A percentile compares a stretch with the other conserved stretches of the same genome.
These are phyloP conservation scores for Eucalyptus curtisii DNA, from an alignment of 345 rosid genomes.

Conservation along the genomic window DNA sequence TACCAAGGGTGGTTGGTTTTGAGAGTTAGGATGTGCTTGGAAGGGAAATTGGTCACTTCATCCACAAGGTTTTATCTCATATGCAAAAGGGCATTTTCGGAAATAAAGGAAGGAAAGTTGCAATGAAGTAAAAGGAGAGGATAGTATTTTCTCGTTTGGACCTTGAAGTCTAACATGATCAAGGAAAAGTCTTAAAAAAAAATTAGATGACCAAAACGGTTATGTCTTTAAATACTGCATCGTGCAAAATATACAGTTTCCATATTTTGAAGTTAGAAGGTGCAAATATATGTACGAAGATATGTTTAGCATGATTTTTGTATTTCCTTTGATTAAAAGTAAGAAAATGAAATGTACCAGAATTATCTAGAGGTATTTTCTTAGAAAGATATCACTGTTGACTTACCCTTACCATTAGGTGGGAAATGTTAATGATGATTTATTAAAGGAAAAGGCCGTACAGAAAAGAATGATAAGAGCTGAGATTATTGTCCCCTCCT, in stretches of 20 bases:
- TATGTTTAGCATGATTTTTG: background rate
- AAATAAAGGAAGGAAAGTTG: background rate
- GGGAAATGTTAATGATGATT: too few species aligned
- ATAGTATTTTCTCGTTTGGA: background rate
- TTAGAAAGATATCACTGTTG: background rate
- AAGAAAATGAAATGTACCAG: background rate
- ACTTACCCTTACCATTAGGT: accelerated
- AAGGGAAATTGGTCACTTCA: background rate
- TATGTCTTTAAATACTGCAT: background rate
- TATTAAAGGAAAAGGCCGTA: background rate
- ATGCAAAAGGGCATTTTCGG: background rate
- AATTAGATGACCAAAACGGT: background rate
- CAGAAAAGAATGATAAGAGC: background rate
- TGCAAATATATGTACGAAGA: background rate
- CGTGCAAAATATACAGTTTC: background rate
- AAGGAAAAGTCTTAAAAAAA: background rate
- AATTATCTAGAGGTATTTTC: background rate
- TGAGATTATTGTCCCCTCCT: background rate
- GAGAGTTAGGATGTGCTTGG: background rate
- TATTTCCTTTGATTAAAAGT: background rate
- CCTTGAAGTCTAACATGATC: background rate
- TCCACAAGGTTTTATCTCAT: background rate
- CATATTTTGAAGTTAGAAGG: background rate
- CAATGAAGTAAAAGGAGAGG: background rate
- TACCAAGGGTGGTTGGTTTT: background rate